Base-by-base conservation (phyloP, 1,284 basidiomycete genomes). In the Tausonia pullulans region DNA sequence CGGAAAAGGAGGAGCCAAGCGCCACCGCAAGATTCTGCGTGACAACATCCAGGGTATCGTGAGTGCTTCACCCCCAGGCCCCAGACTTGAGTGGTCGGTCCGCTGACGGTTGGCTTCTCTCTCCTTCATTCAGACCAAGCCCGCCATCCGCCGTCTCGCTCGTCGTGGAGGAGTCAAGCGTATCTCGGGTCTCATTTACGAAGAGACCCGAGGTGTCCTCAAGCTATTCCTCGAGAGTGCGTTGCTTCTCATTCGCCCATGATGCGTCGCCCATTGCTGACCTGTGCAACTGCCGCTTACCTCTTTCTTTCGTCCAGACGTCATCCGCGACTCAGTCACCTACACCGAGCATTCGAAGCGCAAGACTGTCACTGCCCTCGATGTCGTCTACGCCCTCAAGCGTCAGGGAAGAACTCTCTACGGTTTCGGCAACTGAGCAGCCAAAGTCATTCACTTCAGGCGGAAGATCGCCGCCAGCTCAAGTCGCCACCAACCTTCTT, bases 341-440 rank as follows among this genome's bases (percentile, higher is more conserved):
- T 93, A 94, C 84, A 91, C 89, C 69, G 90, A 93, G 77, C 90
- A 94, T 80, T 90, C 91, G 67, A 94, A 94, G 81, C 84, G 90
- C 73, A 90, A 90, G 81, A 90, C 87, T 58, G 88, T 92, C 67
- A 90, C 86, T 58, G 88, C 91, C 3, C 87, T 91, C 69, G 88
- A 90, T 72, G 79, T 82, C 68, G 90, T 95, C 69, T 94, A 94
- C 78, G 90, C 91, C 40, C 84, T 96, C 71, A 95, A 95, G 83
- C 84, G 90, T 68, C 88, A 88, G 72, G 89, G 88, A 61, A 83
- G 90, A 73, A 91, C 88, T 58, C 83, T 94, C 55, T 94, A 93
- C 77, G 91, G 86, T 77, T 27, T 27, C 27, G 27, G 27, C 27
- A 27, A 27, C 27, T 27, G 27, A 27, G 27, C 27, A 27, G 27